Evolutionary conservation across 139 green algal species (phyloP).

Genomic region (Closterium sp.): DNA sequence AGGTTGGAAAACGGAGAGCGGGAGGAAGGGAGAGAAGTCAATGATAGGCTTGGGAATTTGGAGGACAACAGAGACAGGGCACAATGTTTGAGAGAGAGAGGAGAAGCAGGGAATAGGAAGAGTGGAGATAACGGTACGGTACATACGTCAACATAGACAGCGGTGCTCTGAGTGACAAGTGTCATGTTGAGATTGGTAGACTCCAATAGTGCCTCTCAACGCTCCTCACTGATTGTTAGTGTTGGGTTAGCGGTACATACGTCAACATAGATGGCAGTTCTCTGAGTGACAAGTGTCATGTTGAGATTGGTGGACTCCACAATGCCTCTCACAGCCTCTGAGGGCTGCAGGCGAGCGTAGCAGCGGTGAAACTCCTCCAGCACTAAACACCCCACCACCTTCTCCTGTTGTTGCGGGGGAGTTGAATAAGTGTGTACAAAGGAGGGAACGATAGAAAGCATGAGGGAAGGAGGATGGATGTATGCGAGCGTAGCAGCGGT

Average conservation of each 20-base stretch:
- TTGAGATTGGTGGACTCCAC: background rate
- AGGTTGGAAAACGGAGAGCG: too few species aligned
- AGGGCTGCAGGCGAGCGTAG: background rate
- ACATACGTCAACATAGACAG: background rate
- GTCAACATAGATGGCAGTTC: background rate
- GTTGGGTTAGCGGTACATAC: background rate
- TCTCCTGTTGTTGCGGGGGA: background rate
- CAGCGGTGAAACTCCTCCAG: background rate
- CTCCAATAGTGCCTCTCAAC: too few species aligned
- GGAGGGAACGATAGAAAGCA: too few species aligned
- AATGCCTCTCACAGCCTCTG: background rate
- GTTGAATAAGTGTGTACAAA: background rate
- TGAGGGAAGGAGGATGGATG: background rate
- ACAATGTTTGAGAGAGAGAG: too few species aligned
- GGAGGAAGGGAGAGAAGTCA: background rate
- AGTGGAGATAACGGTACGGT: background rate
- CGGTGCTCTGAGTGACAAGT: background rate
- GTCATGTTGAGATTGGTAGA: too few species aligned
- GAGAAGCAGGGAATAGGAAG: background rate
- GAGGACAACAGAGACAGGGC: too few species aligned
- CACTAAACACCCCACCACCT: background rate
- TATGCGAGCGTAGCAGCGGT: background rate
- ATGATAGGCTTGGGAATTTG: too few species aligned
- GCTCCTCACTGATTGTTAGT: too few species aligned
- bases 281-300: background rate